Conservation (phyloP, 2,329 filamentous ascomycete genomes). For the Aspergillus alliaceus region DNA sequence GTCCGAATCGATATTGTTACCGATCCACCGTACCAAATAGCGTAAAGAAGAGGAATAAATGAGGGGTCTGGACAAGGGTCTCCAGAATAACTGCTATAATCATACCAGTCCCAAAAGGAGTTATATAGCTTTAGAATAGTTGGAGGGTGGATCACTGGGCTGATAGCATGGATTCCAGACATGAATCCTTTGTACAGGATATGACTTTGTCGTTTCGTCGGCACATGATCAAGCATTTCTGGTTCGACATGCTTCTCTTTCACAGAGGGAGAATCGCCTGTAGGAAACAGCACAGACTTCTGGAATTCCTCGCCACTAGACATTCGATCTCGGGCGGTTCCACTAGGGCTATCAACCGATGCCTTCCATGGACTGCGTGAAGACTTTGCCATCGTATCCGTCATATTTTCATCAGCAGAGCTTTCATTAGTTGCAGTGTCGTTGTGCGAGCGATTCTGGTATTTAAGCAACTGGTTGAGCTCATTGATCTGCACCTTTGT, state of each 20-base stretch:
- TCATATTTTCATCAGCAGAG: conserved; percentile 21
- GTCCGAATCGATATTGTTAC: conserved; percentile 45
- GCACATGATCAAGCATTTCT: conserved; percentile 43
- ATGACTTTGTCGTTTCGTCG: conserved; percentile 46
- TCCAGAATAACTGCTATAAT: conserved; percentile 36
- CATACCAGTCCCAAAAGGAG: conserved; percentile 49
- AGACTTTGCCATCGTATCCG: conserved; percentile 17
- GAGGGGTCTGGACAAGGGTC: conserved; percentile 40
- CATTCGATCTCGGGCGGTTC: conserved; percentile 7
- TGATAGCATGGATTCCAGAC: conserved; percentile 48
- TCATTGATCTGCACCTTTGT: conserved; percentile 39
- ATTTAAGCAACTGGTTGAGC: conserved; percentile 44
- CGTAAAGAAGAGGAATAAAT: conserved; percentile 46
- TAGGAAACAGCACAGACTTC: conserved; percentile 38
- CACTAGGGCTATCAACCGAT: conserved; percentile 15
- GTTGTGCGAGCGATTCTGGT: conserved; percentile 41
- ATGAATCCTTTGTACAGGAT: conserved; percentile 49
- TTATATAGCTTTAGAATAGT: conserved; percentile 43
- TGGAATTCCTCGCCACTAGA: conserved; percentile 33
- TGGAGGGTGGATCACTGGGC: conserved; percentile 46
- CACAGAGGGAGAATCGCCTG: conserved; percentile 35
- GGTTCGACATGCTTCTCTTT: conserved; percentile 35
- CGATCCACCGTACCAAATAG: conserved; percentile 51
- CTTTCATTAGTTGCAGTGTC: conserved; percentile 19
- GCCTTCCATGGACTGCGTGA: conserved; percentile 21